Percentiles rank a stretch among this genome's conserved stretches.
Conservation (phyloP, 306 rosid genomes). For the Rosa lucieae region DNA sequence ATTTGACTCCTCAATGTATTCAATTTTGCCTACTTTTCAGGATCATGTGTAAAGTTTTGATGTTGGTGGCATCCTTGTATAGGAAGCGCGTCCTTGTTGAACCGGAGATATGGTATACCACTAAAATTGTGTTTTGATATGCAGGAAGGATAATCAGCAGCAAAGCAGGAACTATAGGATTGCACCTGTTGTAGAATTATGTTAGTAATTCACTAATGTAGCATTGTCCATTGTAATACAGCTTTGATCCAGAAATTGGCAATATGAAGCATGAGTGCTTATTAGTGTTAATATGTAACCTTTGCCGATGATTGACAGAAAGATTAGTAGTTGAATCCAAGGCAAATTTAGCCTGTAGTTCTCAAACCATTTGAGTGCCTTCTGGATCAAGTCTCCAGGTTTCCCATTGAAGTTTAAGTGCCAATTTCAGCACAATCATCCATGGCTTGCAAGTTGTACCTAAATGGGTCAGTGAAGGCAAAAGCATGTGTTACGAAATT, state of each 20-base stretch:
- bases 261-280: neutral
- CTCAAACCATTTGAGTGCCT: no score
- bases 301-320: neutral
- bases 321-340: neutral
- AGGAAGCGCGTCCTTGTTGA: neutral
- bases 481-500: no score
- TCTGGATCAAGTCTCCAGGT: no score
- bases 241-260: neutral
- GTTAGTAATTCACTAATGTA: neutral
- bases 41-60: neutral
- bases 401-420: no score
- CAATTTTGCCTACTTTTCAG: neutral
- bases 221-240: neutral
- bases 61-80: slow-evolving; percentile 5
- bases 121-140: neutral
- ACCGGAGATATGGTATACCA: neutral
- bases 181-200: neutral
- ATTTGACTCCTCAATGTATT: neutral
- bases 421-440: no score
- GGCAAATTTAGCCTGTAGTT: neutral
- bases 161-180: neutral
- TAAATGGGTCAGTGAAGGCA: no score
- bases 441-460: no score
- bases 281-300: neutral
- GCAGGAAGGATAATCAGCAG: neutral